Evolutionary conservation across 202 grass and related monocot genomes (phyloP), one percentile per base, ranked within the genome.

Genomic region (Schoenoplectus triqueter): DNA sequence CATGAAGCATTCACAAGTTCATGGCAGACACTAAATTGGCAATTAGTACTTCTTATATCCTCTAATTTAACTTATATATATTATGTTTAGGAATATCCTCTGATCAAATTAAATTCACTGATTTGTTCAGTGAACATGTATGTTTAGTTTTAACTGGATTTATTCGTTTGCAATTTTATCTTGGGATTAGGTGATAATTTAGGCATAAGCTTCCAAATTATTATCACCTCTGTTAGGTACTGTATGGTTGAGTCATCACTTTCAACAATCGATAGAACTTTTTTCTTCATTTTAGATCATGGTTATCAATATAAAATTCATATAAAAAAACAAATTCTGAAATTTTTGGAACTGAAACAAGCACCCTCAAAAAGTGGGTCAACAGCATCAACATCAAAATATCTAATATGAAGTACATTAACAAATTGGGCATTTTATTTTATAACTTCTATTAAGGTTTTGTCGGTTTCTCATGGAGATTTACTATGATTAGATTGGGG

Each of bases 281-380:
- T 52, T 73, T 11, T 73, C 47, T 51, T 22, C 46, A 73, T 86
- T 73, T 73, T 62, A 78, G 54, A 52, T 82, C 73, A 85, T 90
- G 7, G 7, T 81, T 56, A 44, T 78, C 81, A 86, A 96, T 89
- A 91, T 85, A 85, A 93, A 80, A 78, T 83, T 69, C 85, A 81
- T 97, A 90, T 85, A 86, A 85, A 78, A 83, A 90, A 89, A 97
- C 90, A 70, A 91, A 97, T 70, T 85, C 70, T 6, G 86, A 97
- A 83, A 90, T 97, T 80, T 86, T 97, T 78, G 80, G 88, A 85
- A 85, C 65, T 86, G 91, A 97, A 87, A 86, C 73, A 67, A 89
- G 87, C 86, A 88, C 78, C 80, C 59, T 89, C 76, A 95, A 91
- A 92, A 92, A 94, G 84, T 86, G 94, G 94, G 7, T 97, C 94